Base-by-base conservation (phyloP, 495 filamentous ascomycete species). In the Patellaria atrata region DNA sequence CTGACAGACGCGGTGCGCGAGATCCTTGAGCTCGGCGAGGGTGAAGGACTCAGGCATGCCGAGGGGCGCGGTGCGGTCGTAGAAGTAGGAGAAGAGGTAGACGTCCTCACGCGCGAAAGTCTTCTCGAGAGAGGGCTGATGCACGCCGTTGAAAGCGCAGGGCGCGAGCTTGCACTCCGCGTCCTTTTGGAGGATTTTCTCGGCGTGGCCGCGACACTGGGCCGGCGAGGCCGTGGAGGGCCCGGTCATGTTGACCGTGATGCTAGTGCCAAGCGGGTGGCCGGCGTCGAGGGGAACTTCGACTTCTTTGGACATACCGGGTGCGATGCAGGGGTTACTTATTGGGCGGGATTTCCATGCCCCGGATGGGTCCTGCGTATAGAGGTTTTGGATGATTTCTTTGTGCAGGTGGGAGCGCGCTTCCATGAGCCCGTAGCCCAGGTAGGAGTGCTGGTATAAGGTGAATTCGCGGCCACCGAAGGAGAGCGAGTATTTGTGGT, bases 381-480 rank as follows among this genome's bases (percentile, higher is more conserved):
- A 54, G 21, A 70, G 41, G 24, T 71, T 65, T 40, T 79, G 62
- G 24, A 86, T 54, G 28, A 96, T 63, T 6, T 61, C 60, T 36
- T 70, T 69, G 61, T 93, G 82, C 38, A 96, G 76, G 18, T 82
- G 66, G 19, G 91, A 71, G 34, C 89, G 82, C 17, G 89, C 89
- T 41, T 79, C 70, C 85, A 94, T 97, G 33, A 97, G 75, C 50
- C 89, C 89, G 51, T 94, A 94, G 34, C 86, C 87, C 33, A 97
- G 77, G 59, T 97, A 91, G 17, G 86, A 94, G 61, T 97, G 85
- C 60, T 97, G 89, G 63, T 97, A 97, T n/a, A 97, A 74, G 27
- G 75, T 68, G 55, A 96, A 96, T 25, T 86, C 60, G 36, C 82
- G 78, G 37, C 86, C 89, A 42, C 87, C 86, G 43, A 94, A 96